Evolutionary conservation across 2,329 filamentous ascomycete species (phyloP).

Genomic region (Penicillium thymicola): DNA sequence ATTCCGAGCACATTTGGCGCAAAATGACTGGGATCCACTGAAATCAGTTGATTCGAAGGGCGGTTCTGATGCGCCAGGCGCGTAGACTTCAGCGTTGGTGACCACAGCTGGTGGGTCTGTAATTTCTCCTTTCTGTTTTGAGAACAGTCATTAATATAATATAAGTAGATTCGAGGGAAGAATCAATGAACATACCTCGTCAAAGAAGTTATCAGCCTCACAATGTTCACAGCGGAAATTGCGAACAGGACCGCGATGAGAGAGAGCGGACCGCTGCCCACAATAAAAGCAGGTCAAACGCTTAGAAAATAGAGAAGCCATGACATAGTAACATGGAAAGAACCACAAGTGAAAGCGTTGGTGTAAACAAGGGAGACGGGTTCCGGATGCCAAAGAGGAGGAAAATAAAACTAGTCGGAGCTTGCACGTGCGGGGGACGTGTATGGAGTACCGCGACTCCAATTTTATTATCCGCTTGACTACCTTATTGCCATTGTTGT

Average conservation of each 20-base stretch:
- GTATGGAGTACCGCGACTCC: conserved; percentile 12
- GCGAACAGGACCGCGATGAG: conserved; percentile 56
- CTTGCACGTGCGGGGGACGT: conserved; percentile 20
- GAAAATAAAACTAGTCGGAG: conserved; percentile 16
- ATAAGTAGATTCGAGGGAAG: not conserved
- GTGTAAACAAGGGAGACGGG: conserved; percentile 13
- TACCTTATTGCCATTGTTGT: not conserved
- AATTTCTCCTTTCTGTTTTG: conserved; percentile 72
- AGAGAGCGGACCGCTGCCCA: conserved; percentile 62
- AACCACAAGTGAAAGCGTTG: conserved; percentile 1
- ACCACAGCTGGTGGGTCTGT: conserved; percentile 74
- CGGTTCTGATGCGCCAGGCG: conserved; percentile 47
- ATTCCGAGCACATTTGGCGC: conserved; percentile 79
- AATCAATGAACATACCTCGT: conserved; percentile 61
- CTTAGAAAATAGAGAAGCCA: conserved; percentile 43
- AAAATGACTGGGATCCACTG: conserved; percentile 54
- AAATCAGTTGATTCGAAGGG: conserved; percentile 31
- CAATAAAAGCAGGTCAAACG: conserved; percentile 79
- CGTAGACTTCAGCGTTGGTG: conserved; percentile 41
- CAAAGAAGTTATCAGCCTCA: conserved; percentile 83
- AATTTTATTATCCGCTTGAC: not conserved
- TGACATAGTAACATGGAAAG: conserved; percentile 25
- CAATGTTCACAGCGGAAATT: conserved; percentile 74
- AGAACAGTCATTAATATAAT: conserved; percentile 16
- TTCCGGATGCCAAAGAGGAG: not conserved